Conservation (phyloP, 768 basidiomycete species). For the Postia placenta region DNA sequence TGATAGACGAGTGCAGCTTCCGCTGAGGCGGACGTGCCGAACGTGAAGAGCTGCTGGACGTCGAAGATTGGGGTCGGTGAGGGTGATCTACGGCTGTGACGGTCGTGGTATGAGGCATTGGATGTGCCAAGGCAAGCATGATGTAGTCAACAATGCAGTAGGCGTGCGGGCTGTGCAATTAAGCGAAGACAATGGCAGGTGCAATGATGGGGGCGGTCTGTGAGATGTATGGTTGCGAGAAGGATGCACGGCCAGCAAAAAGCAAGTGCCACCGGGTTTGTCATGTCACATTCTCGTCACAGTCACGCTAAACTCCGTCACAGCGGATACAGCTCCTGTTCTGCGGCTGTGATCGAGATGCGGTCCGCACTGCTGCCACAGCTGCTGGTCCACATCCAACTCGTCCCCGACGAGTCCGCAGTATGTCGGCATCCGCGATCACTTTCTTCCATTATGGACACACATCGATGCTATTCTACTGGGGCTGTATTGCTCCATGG, state of each 20-base stretch:
- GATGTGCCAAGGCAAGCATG: slow-evolving; percentile 22
- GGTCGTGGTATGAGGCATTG: slow-evolving; percentile 13
- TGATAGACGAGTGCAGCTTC: slow-evolving; percentile 11
- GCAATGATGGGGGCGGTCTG: neutral
- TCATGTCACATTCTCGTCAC: neutral
- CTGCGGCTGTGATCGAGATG: slow-evolving; percentile 4
- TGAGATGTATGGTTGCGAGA: neutral
- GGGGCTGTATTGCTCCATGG: no score
- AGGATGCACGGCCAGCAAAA: neutral
- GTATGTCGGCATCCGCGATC: no score
- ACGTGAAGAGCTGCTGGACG: slow-evolving; percentile 16
- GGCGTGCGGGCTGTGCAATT: neutral
- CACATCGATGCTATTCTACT: no score
- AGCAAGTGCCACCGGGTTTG: neutral
- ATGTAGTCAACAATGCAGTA: neutral
- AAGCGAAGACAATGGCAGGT: no score
- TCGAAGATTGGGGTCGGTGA: slow-evolving; percentile 16
- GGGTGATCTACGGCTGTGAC: slow-evolving; percentile 17
- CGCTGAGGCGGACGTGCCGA: slow-evolving; percentile 12
- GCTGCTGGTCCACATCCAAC: neutral
- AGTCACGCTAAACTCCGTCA: neutral
- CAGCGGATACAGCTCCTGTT: neutral
- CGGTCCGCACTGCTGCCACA: slow-evolving; percentile 1
- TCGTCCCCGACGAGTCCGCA: neutral
- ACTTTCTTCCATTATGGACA: no score